A percentile compares a stretch with the other conserved stretches of the same genome.
Conservation (phyloP, 495 filamentous ascomycete genomes). For the Pseudomonodictys pantanalensis region DNA sequence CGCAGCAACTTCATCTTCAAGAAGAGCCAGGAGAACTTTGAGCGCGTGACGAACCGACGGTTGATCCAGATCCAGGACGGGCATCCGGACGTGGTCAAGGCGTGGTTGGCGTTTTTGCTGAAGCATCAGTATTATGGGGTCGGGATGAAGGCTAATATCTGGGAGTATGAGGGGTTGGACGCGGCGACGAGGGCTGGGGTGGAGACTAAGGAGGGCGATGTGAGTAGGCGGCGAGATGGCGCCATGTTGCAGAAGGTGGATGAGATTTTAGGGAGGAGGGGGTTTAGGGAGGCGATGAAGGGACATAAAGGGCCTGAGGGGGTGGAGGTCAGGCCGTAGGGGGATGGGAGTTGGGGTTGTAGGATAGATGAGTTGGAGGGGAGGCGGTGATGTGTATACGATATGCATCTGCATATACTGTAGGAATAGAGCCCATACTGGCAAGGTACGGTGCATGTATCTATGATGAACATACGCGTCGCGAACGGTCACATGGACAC, state of each 20-base stretch:
- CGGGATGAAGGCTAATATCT: slow-evolving; percentile 98
- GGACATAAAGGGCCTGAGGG: slow-evolving; percentile 22
- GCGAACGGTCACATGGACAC: too few species aligned
- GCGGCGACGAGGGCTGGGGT: slow-evolving; percentile 36
- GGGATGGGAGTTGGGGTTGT: not conserved
- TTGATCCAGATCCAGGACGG: slow-evolving; percentile 94
- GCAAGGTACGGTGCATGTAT: too few species aligned
- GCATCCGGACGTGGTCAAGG: slow-evolving; percentile 77
- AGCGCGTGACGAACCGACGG: slow-evolving; percentile 79
- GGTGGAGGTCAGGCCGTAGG: slow-evolving; percentile 6
- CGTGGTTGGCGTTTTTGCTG: slow-evolving; percentile 86
- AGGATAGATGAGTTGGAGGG: too few species aligned
- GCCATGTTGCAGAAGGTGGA: slow-evolving; percentile 35
- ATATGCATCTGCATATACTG: too few species aligned
- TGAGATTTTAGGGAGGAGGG: slow-evolving; percentile 30
- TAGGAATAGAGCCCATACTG: too few species aligned
- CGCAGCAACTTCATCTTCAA: slow-evolving; percentile 88
- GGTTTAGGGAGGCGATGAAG: slow-evolving; percentile 37
- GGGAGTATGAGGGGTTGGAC: slow-evolving; percentile 70
- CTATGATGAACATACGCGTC: too few species aligned
- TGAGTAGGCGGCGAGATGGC: slow-evolving; percentile 29
- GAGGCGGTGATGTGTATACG: too few species aligned
- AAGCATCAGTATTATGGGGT: slow-evolving; percentile 91
- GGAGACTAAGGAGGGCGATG: slow-evolving; percentile 32
- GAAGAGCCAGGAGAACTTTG: slow-evolving; percentile 97